Base-by-base conservation (phyloP, 2,329 filamentous ascomycete genomes). In the Xylaria sp. region DNA sequence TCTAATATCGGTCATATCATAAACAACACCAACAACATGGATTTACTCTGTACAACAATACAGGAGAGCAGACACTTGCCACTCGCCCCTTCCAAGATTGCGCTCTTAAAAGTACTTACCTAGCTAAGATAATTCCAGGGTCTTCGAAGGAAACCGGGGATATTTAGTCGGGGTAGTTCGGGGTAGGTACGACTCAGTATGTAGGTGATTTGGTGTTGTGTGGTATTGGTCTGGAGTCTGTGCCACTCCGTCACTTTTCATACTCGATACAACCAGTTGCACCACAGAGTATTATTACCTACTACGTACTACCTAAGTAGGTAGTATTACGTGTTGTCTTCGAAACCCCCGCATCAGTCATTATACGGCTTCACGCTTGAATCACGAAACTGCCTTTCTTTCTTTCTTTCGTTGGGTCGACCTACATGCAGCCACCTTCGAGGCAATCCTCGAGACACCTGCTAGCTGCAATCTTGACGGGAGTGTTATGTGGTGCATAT, bases 351-450 rank as follows among this genome's bases (percentile, higher is more conserved):
- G 47, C 23, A 63, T 35, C 47, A 16, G 51, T 42, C 40, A 59
- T 21, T 40, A 21, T 13, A 50, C 59, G 59, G 67, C 37, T 60
- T 44, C 40, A 47, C 32, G 60, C 63, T 55, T 63, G 63, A 69
- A 63, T 63, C 27, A 21, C 21, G 25, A 29, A 32, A 18, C n/a
- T 44, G 18, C 44, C 40, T 37, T 25, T 37, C 9, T 18, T 23
- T 16, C 25, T 40, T 57, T 29, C 5, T 32, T 12, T 29, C 16
- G 21, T 8, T 40, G 23, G 60, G 32, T 32, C 18, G 25, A 58
- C 16, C 16, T 27, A 44, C 16, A 18, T 44, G 32, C 32, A 44
- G 16, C 40, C n/a, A 18, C 40, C 13, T 42, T 16, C 40, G 16
- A 4, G 18, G 40, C 18, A 44, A 40, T 4, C 16, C n/a, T 44